Evolutionary conservation across 805 yeast species (phyloP).

Genomic region (Tetrapisispora phaffii): DNA sequence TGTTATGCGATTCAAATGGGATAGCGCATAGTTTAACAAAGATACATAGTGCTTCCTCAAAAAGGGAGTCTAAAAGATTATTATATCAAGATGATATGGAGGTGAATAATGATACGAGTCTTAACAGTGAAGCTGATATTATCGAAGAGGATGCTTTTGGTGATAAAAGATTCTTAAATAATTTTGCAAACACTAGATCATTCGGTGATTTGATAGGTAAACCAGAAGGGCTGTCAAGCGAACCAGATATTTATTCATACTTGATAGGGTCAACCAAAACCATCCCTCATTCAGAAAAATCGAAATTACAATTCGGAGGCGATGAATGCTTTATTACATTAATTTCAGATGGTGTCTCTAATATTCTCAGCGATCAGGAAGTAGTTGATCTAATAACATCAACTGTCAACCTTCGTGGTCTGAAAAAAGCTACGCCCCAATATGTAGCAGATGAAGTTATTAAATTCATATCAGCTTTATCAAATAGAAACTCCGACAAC

Average conservation of each 20-base stretch:
- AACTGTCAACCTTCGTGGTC: conserved; percentile 52
- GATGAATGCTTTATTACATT: conserved; percentile 79
- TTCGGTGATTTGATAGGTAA: conserved; percentile 85
- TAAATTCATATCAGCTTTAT: conserved; percentile 71
- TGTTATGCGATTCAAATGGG: conserved; percentile 75
- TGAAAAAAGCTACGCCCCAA: conserved; percentile 68
- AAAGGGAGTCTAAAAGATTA: conserved; percentile 64
- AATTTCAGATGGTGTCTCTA: conserved; percentile 82
- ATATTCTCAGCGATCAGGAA: conserved; percentile 78
- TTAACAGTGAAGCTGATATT: neutral
- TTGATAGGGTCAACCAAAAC: conserved; percentile 51
- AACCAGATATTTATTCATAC: conserved; percentile 73
- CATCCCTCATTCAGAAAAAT: conserved; percentile 31
- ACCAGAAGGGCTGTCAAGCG: conserved; percentile 77
- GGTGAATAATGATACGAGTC: neutral
- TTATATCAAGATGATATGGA: conserved; percentile 34
- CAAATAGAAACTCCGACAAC: conserved; percentile 72
- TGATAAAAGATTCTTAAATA: conserved; percentile 65
- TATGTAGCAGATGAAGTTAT: conserved; percentile 78
- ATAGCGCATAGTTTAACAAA: conserved; percentile 68
- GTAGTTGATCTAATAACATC: conserved; percentile 74
- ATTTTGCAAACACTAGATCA: conserved; percentile 83
- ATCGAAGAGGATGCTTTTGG: conserved; percentile 84
- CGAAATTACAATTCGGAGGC: conserved; percentile 51
- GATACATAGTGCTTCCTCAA: conserved; percentile 81